Conservation (phyloP, 805 yeast species). For the Spathaspora hagerdaliae region DNA sequence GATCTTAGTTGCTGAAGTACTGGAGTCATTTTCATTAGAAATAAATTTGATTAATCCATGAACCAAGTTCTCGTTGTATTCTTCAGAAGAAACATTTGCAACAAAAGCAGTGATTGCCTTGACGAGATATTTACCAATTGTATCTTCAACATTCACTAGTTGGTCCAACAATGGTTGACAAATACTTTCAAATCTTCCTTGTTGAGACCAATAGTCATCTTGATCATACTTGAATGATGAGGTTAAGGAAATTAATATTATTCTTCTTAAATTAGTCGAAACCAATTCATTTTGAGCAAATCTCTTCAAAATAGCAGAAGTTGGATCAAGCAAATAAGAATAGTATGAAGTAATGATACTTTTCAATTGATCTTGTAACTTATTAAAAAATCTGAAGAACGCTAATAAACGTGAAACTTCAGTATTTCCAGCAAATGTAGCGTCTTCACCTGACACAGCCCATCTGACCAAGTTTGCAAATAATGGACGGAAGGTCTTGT, state of each 20-base stretch:
- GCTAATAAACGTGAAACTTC: conserved; percentile 61
- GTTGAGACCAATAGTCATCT: conserved; percentile 93
- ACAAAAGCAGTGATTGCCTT: conserved; percentile 77
- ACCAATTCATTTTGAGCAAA: conserved; percentile 40
- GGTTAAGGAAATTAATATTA: conserved; percentile 66
- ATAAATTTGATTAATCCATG: conserved; percentile 32
- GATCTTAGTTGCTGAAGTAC: conserved; percentile 66
- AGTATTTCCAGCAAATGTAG: conserved; percentile 38
- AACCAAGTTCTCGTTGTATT: conserved; percentile 64
- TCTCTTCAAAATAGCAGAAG: conserved; percentile 50
- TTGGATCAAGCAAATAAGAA: conserved; percentile 80
- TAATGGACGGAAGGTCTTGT: conserved; percentile 87
- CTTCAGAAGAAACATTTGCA: conserved; percentile 60
- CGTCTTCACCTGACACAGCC: conserved; percentile 86
- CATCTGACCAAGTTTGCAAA: conserved; percentile 84
- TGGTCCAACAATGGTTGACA: conserved; percentile 62
- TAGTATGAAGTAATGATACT: conserved; percentile 85
- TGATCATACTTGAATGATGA: conserved; percentile 85
- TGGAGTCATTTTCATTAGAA: conserved; percentile 49
- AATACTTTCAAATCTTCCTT: conserved; percentile 74
- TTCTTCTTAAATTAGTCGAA: conserved; percentile 60
- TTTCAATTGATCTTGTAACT: conserved; percentile 76
- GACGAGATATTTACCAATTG: conserved; percentile 75
- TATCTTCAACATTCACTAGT: conserved; percentile 61
- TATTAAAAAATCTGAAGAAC: conserved; percentile 82